phyloP scores from a whole-genome alignment of 2,329 filamentous ascomycete species.

The Hypoxylon sp. region DNA sequence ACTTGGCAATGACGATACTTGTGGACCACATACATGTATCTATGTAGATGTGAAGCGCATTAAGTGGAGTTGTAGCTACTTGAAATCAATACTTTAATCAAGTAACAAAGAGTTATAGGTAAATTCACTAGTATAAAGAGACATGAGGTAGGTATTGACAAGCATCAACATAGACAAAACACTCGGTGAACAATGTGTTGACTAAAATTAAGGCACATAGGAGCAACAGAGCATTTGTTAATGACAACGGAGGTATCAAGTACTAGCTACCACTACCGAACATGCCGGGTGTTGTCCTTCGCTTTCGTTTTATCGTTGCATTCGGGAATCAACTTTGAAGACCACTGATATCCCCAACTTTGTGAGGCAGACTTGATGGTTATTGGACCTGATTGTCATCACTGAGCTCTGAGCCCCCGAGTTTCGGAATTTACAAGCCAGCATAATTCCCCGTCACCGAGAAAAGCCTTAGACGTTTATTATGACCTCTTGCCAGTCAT shows the following conservation, averaged over 20 bases:
- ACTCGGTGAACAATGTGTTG: slow-evolving; percentile 1
- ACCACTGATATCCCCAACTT: not conserved
- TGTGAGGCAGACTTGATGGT: not conserved
- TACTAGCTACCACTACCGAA: not conserved
- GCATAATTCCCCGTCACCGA: slow-evolving; percentile 4
- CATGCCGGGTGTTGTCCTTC: not conserved
- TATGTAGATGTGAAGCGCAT: no score
- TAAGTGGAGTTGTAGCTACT: no score
- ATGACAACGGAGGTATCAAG: not conserved
- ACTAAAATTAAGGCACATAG: not conserved
- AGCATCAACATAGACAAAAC: not conserved
- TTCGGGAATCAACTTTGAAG: slow-evolving; percentile 2
- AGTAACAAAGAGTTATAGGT: not conserved
- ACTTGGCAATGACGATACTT: not conserved
- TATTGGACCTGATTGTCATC: slow-evolving; percentile 5
- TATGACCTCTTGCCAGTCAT: not conserved
- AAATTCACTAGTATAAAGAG: not conserved
- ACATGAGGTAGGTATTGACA: not conserved
- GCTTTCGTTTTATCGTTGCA: slow-evolving; percentile 17
- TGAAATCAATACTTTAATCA: not conserved
- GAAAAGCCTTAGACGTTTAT: not conserved
- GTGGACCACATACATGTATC: not conserved
- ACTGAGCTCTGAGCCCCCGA: not conserved
- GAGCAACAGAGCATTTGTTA: not conserved
- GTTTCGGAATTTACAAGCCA: slow-evolving; percentile 21